A percentile compares a stretch with the other conserved stretches of the same genome.
Evolutionary conservation across 2,329 filamentous ascomycete genomes (phyloP).

Genomic region (Didymosphaeria variabile): DNA sequence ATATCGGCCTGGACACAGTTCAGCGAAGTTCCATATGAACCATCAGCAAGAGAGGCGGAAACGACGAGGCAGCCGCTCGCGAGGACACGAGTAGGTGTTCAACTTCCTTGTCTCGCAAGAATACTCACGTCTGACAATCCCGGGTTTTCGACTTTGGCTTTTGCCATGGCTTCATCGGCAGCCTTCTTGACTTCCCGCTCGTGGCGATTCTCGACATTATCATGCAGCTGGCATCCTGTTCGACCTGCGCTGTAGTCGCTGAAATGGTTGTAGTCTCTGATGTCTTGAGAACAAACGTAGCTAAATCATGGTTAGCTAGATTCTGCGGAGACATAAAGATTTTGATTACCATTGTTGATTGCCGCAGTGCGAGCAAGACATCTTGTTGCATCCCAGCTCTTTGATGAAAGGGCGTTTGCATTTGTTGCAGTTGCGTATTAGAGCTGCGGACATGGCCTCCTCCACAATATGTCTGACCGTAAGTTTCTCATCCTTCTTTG

Average conservation of each 20-base stretch:
- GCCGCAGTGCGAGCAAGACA: slow-evolving; percentile 71
- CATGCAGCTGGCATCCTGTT: slow-evolving; percentile 71
- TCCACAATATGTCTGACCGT: slow-evolving; percentile 74
- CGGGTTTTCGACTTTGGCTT: slow-evolving; percentile 67
- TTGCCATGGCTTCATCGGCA: slow-evolving; percentile 65
- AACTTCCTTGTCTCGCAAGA: not conserved
- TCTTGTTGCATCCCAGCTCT: slow-evolving; percentile 82
- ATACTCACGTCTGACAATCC: slow-evolving; percentile 60
- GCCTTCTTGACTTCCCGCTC: slow-evolving; percentile 70
- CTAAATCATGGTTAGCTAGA: slow-evolving; percentile 50
- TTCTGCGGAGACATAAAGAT: not conserved
- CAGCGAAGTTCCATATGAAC: not conserved
- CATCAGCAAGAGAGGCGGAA: not conserved
- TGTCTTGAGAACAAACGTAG: slow-evolving; percentile 74
- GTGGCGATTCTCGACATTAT: slow-evolving; percentile 68
- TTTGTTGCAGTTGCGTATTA: slow-evolving; percentile 79
- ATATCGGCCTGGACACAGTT: slow-evolving; percentile 51
- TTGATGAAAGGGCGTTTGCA: slow-evolving; percentile 83
- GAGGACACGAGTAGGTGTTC: not conserved
- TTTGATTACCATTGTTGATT: slow-evolving; percentile 62
- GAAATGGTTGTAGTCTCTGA: slow-evolving; percentile 76
- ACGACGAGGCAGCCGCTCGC: not conserved
- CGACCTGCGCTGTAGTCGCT: slow-evolving; percentile 54
- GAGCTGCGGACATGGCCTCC: slow-evolving; percentile 82
- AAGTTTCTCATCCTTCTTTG: slow-evolving; percentile 66